phyloP scores from a whole-genome alignment of 257 asterid genomes.

The Echium plantagineum region DNA sequence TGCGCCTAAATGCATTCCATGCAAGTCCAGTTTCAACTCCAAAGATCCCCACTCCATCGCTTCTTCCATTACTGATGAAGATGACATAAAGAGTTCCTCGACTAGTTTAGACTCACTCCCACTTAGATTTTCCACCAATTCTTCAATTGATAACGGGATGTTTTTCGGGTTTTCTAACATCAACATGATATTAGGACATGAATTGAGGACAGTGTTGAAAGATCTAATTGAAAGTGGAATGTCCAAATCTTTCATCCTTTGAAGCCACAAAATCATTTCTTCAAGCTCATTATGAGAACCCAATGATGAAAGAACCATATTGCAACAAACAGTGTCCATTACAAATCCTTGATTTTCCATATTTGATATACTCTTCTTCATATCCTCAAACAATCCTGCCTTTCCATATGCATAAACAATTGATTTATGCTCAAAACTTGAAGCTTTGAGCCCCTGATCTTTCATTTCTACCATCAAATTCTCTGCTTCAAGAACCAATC shows the following conservation, averaged over 20 bases:
- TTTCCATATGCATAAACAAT: constrained; percentile 73
- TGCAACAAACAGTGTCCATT: constrained; percentile 60
- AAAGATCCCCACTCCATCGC: constrained; percentile 42
- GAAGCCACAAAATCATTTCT: constrained; percentile 54
- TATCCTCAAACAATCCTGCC: constrained; percentile 50
- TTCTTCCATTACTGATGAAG: constrained; percentile 35
- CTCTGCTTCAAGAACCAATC: constrained; percentile 58
- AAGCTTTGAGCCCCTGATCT: constrained; percentile 39
- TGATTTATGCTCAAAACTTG: constrained; percentile 43
- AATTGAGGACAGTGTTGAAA: constrained; percentile 61
- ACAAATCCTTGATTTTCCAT: constrained; percentile 53
- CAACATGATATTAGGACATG: constrained; percentile 39
- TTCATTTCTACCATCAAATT: constrained; percentile 53
- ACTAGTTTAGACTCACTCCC: constrained; percentile 43
- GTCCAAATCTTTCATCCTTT: constrained; percentile 39
- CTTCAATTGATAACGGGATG: constrained; percentile 44
- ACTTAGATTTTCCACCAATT: constrained; percentile 28
- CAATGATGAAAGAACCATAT: constrained; percentile 69
- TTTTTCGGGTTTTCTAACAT: constrained; percentile 39
- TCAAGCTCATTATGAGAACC: constrained; percentile 46
- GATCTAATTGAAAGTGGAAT: constrained; percentile 46
- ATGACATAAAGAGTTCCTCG: constrained; percentile 28
- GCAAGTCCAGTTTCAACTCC: constrained; percentile 77
- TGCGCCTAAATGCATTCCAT: constrained; percentile 69
- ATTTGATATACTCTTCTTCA: constrained; percentile 42